Evolutionary conservation across 2,329 filamentous ascomycete genomes (phyloP).

Genomic region (Volutella citrinella): DNA sequence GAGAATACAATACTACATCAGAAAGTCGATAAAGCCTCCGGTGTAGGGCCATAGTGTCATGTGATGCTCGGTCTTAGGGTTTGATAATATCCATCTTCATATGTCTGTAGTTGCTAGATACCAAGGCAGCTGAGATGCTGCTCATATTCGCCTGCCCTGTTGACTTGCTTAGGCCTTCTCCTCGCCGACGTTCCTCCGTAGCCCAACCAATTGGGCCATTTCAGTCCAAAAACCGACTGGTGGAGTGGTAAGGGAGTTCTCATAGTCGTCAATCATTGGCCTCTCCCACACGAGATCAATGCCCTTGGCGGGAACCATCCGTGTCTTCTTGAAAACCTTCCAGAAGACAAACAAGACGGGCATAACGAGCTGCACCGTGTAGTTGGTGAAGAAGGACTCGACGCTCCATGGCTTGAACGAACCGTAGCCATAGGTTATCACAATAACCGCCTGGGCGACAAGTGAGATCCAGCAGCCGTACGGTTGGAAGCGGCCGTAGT

Average conservation of each 20-base stretch:
- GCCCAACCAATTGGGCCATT: too few relatives aligned
- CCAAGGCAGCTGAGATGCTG: too few relatives aligned
- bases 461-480: conserved; percentile 44
- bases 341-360: conserved; percentile 3
- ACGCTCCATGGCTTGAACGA: conserved; percentile 46
- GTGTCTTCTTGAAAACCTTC: conserved; percentile 9
- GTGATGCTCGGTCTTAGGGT: too few relatives aligned
- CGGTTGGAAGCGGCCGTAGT: conserved; percentile 54
- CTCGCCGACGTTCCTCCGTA: too few relatives aligned
- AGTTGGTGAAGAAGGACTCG: conserved; percentile 46
- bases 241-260: conserved; percentile 1
- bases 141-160: too few relatives aligned
- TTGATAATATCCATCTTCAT: too few relatives aligned
- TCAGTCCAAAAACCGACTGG: conserved; percentile 5
- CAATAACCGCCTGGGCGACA: conserved; percentile 23
- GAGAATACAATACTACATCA: too few relatives aligned
- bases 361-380: conserved; percentile 40
- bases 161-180: too few relatives aligned
- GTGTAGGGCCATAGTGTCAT: too few relatives aligned
- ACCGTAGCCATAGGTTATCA: conserved; percentile 46
- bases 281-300: conserved; percentile 9
- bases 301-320: conserved; percentile 3
- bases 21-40: too few relatives aligned
- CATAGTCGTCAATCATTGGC: conserved; percentile 9
- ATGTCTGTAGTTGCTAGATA: too few relatives aligned